Evolutionary conservation across 257 asterid genomes (phyloP), one percentile per base, ranked within the genome.

Genomic region (Prunella vulgaris): DNA sequence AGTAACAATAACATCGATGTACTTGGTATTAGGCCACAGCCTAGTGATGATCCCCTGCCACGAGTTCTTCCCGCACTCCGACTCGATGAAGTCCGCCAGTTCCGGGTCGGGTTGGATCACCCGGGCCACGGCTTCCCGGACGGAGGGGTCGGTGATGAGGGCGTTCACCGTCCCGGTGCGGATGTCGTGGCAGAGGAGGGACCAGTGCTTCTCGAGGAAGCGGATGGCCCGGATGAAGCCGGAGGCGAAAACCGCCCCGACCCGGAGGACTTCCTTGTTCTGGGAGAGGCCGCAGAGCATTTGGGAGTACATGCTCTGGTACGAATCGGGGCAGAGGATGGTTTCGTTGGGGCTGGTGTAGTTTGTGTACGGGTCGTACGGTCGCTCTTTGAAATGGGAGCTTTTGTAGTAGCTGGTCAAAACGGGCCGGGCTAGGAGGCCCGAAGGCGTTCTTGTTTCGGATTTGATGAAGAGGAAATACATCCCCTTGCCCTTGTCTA

Each of bases 171-270:
- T 70, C 37, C 98, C 98, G 5, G 85, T 74, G 10, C 88, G 59
- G 56, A 93, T 85, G 69, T 90, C 98, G 28, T 83, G 79, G 76
- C 89, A 82, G 15, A 92, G 80, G 56, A 80, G 82, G 70, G 82
- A 2, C 90, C 93, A 93, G 70, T 93, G 90, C 37, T 90, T 90
- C 32, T 90, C 96, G 6, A 93, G 49, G 77, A 90, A 93, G 9
- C 82, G 86, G 64, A 93, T 88, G 6, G 98, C 97, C 33, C 96
- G 87, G 69, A 90, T 90, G 69, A 93, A 90, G 3, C 96, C 97
- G 0, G 98, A 92, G 57, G 98, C 98, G 40, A 92, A 92, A 27
- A 92, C 97, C 10, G 98, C 98, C 48, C 98, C 98, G 25, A 88
- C 98, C 15, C 98, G 95, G 15, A 92, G 88, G 62, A 92, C 98